Base-by-base conservation (phyloP, 2,329 filamentous ascomycete species). In the Ramichloridium luteum region DNA sequence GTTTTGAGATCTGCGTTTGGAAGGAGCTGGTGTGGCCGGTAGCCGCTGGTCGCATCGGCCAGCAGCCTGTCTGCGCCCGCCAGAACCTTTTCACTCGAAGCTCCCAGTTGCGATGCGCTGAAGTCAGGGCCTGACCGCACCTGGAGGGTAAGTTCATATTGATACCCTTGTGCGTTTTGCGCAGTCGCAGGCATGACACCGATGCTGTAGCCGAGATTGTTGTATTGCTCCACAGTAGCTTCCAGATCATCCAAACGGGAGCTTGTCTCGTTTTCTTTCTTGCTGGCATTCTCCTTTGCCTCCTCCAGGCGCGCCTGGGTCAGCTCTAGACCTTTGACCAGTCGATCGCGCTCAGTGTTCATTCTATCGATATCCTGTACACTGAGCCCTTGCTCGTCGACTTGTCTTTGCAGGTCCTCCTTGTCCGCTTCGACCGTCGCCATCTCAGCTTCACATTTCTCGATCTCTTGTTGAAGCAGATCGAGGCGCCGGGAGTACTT, bases 331-430 rank as follows among this genome's bases (percentile, higher is more conserved):
- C 78, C 81, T 48, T 80, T 86, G 43, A 93, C 83, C n/a, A 98
- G 70, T 28, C 90, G 77, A 50, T 98, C 90, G 32, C 86, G 77
- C 56, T 98, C 90, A 20, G 82, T 78, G 46, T 85, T 93, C 88
- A 98, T 94, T 57, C 90, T 84, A 68, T 98, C 90, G 53, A 98
- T 96, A 69, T 98, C 90, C 60, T 90, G 81, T 60, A 94, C 92
- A 49, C 85, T 92, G 54, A 98, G 86, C 2, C 90, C 90, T 53
- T 93, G 84, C 46, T 80, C 77, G 56, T 96, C 90, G 16, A 98
- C 85, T 16, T 80, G 77, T 37, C 79, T 76, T 55, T 96, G 88
- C 6, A 98, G 68, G 16, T 70, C 69, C 25, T 74, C 64, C 39
- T 84, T 75, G 55, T 98, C 90, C 11, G 80, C 76, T 43, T 96